Evolutionary conservation across 306 rosid species (phyloP).

Genomic region (Corylus americana): DNA sequence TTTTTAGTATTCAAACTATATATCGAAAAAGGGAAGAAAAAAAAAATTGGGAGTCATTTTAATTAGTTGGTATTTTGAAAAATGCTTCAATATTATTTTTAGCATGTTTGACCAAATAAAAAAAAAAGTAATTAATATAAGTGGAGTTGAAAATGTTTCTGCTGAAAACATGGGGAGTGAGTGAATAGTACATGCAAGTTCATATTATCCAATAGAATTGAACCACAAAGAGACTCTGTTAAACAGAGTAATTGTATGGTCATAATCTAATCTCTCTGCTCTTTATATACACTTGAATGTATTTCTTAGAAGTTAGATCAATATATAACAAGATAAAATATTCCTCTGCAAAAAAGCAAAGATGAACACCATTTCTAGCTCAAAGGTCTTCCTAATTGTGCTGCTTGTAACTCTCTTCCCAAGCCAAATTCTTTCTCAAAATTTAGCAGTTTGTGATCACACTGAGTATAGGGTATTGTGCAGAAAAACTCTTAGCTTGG

Average conservation of each 20-base stretch:
- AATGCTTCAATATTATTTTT: too few species aligned
- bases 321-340: too few species aligned
- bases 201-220: background rate
- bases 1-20: too few species aligned
- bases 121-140: too few species aligned
- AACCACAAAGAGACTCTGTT: background rate
- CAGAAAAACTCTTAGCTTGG: background rate
- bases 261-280: background rate
- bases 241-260: background rate
- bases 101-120: too few species aligned
- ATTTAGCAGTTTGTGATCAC: slow-evolving; percentile 5
- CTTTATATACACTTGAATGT: background rate
- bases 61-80: too few species aligned
- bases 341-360: too few species aligned
- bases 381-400: background rate
- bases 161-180: background rate
- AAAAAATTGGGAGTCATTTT: too few species aligned
- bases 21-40: too few species aligned
- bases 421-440: background rate
- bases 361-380: background rate
- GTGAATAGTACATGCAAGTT: background rate
- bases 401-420: background rate
- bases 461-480: slow-evolving; percentile 4
- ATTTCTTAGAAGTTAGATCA: too few species aligned
- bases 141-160: too few species aligned